phyloP scores from a whole-genome alignment of 2,329 filamentous ascomycete genomes.

The Aspergillus sp. region DNA sequence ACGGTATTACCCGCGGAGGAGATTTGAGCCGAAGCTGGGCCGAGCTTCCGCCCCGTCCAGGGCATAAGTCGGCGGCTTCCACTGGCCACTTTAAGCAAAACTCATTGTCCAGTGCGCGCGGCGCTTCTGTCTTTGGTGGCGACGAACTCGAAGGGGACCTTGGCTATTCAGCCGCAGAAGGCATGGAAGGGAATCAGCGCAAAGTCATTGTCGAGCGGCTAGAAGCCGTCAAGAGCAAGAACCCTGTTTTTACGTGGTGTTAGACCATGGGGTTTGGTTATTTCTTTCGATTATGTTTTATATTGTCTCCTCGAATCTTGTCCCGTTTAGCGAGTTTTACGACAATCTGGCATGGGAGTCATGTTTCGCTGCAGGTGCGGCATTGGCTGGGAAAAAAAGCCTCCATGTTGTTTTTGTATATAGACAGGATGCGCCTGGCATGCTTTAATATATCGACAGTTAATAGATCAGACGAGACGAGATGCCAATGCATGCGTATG shows the following conservation, averaged over 20 bases:
- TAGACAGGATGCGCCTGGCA: conserved; percentile 19
- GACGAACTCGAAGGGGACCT: conserved; percentile 85
- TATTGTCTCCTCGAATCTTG: conserved; percentile 5
- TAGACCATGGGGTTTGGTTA: conserved; percentile 33
- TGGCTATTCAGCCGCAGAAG: conserved; percentile 87
- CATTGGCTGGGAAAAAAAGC: conserved; percentile 12
- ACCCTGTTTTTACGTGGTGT: conserved; percentile 97
- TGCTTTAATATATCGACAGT: conserved; percentile 11
- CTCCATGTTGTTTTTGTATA: conserved; percentile 23
- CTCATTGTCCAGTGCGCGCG: conserved; percentile 33
- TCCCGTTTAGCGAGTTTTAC: conserved; percentile 15
- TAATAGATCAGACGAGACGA: conserved; percentile 22
- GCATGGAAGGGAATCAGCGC: conserved; percentile 80
- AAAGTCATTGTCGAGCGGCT: conserved; percentile 95
- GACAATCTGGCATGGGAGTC: conserved; percentile 16
- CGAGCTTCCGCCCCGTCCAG: conserved; percentile 25
- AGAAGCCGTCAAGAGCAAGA: conserved; percentile 89
- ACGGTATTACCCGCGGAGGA: conserved; percentile 22
- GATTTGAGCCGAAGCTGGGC: conserved; percentile 30
- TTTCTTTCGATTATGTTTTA: conserved; percentile 2
- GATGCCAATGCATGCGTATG: conserved; percentile 21
- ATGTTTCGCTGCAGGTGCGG: conserved; percentile 8
- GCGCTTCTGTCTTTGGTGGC: conserved; percentile 46
- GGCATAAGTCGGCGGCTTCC: conserved; percentile 15
- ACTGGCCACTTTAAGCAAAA: conserved; percentile 20